These are phyloP conservation scores for Bipolaris sorokiniana DNA, from an alignment of 2,329 filamentous ascomycete genomes.

Conservation along the genomic window DNA sequence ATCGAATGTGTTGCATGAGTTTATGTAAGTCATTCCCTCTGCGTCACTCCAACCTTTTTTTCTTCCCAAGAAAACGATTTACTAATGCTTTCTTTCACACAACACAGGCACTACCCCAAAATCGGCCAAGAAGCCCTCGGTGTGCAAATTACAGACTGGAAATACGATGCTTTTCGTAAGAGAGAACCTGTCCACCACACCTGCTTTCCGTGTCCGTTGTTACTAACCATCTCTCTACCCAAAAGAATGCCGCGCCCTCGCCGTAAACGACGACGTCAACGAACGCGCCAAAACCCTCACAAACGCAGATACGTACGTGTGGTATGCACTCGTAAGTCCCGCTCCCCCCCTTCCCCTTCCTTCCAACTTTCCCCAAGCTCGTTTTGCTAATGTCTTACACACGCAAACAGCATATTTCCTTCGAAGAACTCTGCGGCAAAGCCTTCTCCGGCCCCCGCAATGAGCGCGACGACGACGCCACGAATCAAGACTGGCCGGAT, in stretches of 20 bases:
- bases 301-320: slow-evolving; percentile 11
- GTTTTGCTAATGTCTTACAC: neutral
- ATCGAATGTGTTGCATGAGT: slow-evolving; percentile 6
- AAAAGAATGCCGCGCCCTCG: slow-evolving; percentile 5
- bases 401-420: neutral
- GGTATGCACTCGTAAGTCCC: slow-evolving; percentile 10
- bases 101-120: slow-evolving; percentile 5
- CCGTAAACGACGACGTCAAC: neutral
- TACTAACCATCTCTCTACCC: neutral
- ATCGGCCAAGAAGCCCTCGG: slow-evolving; percentile 3
- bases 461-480: slow-evolving; percentile 5
- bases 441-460: slow-evolving; percentile 1
- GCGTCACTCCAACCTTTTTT: too few species aligned
- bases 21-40: slow-evolving; percentile 1
- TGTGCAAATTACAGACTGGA: neutral
- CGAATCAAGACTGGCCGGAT: slow-evolving; percentile 1
- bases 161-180: slow-evolving; percentile 8
- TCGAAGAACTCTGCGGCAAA: slow-evolving; percentile 2
- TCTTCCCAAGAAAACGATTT: too few species aligned
- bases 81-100: neutral
- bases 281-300: slow-evolving; percentile 2
- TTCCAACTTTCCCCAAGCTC: neutral
- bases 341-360: neutral
- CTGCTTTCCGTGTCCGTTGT: neutral
- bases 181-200: too few species aligned